Evolutionary conservation across 352 stramenopile species (phyloP).

Genomic region (Pythium insidiosum): DNA sequence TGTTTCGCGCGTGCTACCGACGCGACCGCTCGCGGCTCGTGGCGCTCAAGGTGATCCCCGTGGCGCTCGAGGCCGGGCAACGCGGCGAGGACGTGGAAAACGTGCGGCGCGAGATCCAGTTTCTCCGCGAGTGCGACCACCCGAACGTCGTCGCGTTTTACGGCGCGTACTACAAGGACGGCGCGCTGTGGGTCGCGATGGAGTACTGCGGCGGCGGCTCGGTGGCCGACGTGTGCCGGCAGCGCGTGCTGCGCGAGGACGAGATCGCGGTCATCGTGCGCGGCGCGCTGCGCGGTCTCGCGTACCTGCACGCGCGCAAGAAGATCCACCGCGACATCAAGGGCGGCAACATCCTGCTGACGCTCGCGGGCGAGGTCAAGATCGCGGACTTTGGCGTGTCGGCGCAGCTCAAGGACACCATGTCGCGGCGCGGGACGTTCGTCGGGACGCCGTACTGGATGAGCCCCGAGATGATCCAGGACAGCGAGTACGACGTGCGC

Average conservation of each 20-base stretch:
- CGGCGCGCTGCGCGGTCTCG: constrained; percentile 66
- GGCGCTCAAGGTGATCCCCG: constrained; percentile 70
- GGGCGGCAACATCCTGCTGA: constrained; percentile 94
- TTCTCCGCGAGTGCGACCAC: constrained; percentile 65
- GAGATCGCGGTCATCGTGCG: constrained; percentile 78
- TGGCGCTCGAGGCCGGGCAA: constrained; percentile 50
- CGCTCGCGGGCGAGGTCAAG: constrained; percentile 88
- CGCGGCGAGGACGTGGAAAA: constrained; percentile 63
- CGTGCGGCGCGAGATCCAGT: constrained; percentile 63
- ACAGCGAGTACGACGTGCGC: constrained; percentile 88
- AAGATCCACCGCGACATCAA: constrained; percentile 93
- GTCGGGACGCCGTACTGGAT: constrained; percentile 94
- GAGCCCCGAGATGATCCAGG: constrained; percentile 91
- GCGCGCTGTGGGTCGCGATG: constrained; percentile 85
- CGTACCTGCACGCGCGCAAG: constrained; percentile 76
- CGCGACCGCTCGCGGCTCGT: constrained; percentile 25
- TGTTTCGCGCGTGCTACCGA: constrained; percentile 58
- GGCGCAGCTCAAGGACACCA: constrained; percentile 44
- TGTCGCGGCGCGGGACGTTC: constrained; percentile 60
- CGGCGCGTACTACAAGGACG: constrained; percentile 75
- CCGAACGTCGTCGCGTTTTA: constrained; percentile 73
- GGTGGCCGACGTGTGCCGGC: constrained; percentile 57
- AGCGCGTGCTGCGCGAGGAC: constrained; percentile 38
- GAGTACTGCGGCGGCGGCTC: constrained; percentile 84
- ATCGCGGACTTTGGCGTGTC: constrained; percentile 91